phyloP scores from a whole-genome alignment of 306 rosid genomes.

The Elaeagnus macrophylla region DNA sequence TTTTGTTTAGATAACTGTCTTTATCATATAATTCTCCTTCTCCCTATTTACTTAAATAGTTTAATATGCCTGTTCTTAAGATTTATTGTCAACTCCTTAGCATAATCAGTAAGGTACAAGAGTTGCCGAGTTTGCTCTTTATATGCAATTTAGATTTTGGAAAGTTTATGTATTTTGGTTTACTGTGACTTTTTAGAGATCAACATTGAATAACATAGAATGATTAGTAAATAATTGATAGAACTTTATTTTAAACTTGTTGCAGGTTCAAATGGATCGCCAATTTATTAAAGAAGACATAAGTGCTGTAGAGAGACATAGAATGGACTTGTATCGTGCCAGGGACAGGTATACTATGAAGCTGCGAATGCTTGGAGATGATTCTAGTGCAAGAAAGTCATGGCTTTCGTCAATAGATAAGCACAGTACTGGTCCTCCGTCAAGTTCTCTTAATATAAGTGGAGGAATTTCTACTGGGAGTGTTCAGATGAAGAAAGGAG shows the following conservation, averaged over 20 bases:
- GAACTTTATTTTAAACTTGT: slow-evolving; percentile 12
- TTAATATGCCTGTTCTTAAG: background rate
- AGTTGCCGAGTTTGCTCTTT: background rate
- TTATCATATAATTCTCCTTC: background rate
- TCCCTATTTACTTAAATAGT: background rate
- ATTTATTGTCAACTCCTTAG: background rate
- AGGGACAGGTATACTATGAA: slow-evolving; percentile 57
- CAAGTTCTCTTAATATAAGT: slow-evolving; percentile 44
- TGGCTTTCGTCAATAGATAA: slow-evolving; percentile 58
- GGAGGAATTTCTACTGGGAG: slow-evolving; percentile 57
- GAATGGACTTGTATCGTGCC: slow-evolving; percentile 71
- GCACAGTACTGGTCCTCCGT: slow-evolving; percentile 39
- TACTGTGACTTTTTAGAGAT: background rate
- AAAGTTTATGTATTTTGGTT: slow-evolving; percentile 7
- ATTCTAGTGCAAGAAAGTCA: slow-evolving; percentile 57
- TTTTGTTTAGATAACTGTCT: background rate
- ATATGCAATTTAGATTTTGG: background rate
- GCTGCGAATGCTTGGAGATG: slow-evolving; percentile 62
- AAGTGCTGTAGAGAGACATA: slow-evolving; percentile 74
- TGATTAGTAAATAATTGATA: slow-evolving; percentile 9
- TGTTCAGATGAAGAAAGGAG: slow-evolving; percentile 46
- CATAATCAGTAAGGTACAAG: background rate
- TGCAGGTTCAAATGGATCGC: slow-evolving; percentile 84
- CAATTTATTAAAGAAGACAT: slow-evolving; percentile 87
- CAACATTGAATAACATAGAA: slow-evolving; percentile 6